Conservation (phyloP, 2,329 filamentous ascomycete species). For the Metarhizium album region DNA sequence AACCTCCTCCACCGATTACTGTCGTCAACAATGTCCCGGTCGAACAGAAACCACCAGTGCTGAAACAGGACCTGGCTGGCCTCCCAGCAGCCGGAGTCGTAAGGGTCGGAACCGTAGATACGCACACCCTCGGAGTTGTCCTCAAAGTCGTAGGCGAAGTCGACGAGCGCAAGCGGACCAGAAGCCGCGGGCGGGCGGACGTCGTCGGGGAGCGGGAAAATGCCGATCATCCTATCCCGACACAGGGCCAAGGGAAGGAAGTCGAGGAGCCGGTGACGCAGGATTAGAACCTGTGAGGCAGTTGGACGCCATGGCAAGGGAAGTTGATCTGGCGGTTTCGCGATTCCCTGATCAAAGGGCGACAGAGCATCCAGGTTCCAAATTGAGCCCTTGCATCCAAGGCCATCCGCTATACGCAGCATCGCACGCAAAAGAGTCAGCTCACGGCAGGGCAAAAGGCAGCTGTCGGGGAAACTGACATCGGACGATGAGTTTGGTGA, state of each 20-base stretch:
- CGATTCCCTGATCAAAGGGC: constrained; percentile 29
- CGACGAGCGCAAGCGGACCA: constrained; percentile 35
- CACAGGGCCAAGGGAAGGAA: constrained; percentile 46
- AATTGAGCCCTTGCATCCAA: constrained; percentile 29
- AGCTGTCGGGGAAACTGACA: constrained; percentile 32
- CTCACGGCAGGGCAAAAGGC: constrained; percentile 35
- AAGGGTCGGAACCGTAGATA: constrained; percentile 39
- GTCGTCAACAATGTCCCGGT: constrained; percentile 38
- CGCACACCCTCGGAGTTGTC: constrained; percentile 40
- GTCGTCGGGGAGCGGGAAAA: constrained; percentile 37
- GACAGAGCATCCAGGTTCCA: constrained; percentile 37
- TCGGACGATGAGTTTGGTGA: constrained; percentile 12
- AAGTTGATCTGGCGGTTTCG: constrained; percentile 25
- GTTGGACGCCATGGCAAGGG: constrained; percentile 41
- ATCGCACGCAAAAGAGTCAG: constrained; percentile 37
- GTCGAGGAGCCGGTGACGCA: constrained; percentile 48
- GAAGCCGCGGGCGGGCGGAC: constrained; percentile 35
- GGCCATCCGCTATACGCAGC: constrained; percentile 33
- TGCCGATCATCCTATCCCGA: constrained; percentile 40
- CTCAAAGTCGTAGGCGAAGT: constrained; percentile 47
- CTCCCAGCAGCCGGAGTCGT: constrained; percentile 41
- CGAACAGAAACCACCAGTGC: constrained; percentile 51
- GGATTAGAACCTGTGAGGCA: constrained; percentile 33
- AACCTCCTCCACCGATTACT: constrained; percentile 40
- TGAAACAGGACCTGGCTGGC: constrained; percentile 47